Evolutionary conservation across 805 yeast genomes (phyloP), one percentile per base, ranked within the genome.

Genomic region (Wickerhamomyces tratensis): DNA sequence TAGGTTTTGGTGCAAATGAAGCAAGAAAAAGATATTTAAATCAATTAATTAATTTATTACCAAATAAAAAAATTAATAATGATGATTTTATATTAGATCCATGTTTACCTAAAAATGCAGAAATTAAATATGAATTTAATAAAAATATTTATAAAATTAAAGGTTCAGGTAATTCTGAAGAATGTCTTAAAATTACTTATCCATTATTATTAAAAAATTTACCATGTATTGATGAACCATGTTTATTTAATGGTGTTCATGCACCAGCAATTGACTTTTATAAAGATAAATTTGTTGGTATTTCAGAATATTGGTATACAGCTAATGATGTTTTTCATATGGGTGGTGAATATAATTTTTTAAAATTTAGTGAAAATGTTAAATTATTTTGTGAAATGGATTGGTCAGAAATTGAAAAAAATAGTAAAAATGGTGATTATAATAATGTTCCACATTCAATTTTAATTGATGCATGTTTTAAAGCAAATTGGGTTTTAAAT

Each of bases 221-320:
- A 35, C 94, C 96, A 0, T 93, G 98, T 62, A 66, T 65, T 25
- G 96, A 86, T 45, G 80, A 77, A 34, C 98, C 97, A 2, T 93
- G 98, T 61, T 64, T 91, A 31, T 93, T 93, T 59, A 88, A 89
- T 61, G 98, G 98, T 31, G 87, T 87, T 13, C 97, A 91, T 64
- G 96, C 88, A 0, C 98, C 98, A 5, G 75, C 72, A 30, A 77
- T 93, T 46, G 87, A 89, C 63, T 87, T 86, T 56, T 71, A 72
- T 12, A 71, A 71, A 39, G 95, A 87, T 53, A 83, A 78, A 53
- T 89, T 93, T 62, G 83, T 93, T 29, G 98, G 98, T 0, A 82
- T 91, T 25, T 86, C 96, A 7, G 98, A 93, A 62, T 93, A 87
- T 64, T 93, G 98, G 97, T 91, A 93, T 58, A 87, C 97, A 1